A percentile compares a stretch with the other conserved stretches of the same genome.
phyloP scores from a whole-genome alignment of 2,329 filamentous ascomycete genomes.

The Cladophialophora chaetospira region DNA sequence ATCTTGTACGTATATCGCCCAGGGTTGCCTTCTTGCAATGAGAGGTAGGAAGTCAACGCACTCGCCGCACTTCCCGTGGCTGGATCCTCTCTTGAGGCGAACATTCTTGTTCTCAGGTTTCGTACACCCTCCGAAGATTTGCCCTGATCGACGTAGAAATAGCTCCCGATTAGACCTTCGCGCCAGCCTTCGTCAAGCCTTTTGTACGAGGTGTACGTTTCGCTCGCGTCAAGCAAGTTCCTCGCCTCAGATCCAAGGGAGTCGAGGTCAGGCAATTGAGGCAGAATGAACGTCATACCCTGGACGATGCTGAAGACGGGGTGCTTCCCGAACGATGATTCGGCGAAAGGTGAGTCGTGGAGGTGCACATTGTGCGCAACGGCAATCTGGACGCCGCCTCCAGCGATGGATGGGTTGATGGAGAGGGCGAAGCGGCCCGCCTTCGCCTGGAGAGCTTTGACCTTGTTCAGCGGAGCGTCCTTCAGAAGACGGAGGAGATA shows the following conservation, averaged over 20 bases:
- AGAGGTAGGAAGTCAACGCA: constrained; percentile 58
- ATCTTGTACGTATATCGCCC: constrained; percentile 55
- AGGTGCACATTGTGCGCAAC: constrained; percentile 43
- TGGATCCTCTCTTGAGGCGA: constrained; percentile 53
- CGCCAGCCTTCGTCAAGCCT: constrained; percentile 41
- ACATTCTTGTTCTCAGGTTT: constrained; percentile 23
- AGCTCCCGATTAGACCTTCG: constrained; percentile 36
- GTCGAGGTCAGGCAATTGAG: constrained; percentile 62
- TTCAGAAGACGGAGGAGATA: constrained; percentile 41
- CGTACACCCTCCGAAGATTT: constrained; percentile 1
- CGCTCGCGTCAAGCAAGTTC: constrained; percentile 34
- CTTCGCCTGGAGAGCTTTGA: constrained; percentile 20
- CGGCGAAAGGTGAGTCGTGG: constrained; percentile 36
- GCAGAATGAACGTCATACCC: constrained; percentile 60
- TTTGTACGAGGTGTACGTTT: constrained; percentile 24
- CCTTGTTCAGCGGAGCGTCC: neutral
- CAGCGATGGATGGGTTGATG: constrained; percentile 1
- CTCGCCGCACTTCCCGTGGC: constrained; percentile 66
- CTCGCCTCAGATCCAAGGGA: constrained; percentile 50
- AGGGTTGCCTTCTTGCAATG: constrained; percentile 43
- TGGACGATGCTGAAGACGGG: constrained; percentile 44
- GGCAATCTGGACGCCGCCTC: constrained; percentile 34
- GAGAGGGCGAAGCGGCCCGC: constrained; percentile 18
- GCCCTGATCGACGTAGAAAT: constrained; percentile 31
- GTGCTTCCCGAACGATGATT: neutral